phyloP scores from a whole-genome alignment of 345 rosid genomes.

The Eucalyptus pumila region DNA sequence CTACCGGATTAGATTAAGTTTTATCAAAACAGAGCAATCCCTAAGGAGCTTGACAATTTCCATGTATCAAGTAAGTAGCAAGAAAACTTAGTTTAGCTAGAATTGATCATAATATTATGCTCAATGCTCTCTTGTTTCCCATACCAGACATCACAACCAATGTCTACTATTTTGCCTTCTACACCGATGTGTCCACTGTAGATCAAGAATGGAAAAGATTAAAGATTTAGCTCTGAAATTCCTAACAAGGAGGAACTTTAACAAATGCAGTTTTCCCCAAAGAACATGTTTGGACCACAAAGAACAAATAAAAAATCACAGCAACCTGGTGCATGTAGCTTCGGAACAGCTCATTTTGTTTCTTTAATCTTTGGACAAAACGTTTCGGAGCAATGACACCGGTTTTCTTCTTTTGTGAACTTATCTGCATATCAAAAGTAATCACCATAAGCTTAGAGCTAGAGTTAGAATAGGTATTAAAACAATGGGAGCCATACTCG shows the following conservation, averaged over 20 bases:
- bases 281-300: not conserved
- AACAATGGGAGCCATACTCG: not conserved
- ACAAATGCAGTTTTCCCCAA: not conserved
- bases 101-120: not conserved
- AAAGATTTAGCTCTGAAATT: not conserved
- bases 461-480: not conserved
- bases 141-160: not conserved
- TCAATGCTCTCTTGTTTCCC: not conserved
- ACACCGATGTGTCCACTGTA: not conserved
- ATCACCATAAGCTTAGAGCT: not conserved
- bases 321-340: slow-evolving; percentile 99
- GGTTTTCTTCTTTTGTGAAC: slow-evolving; percentile 98
- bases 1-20: not conserved
- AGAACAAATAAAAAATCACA: not conserved
- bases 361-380: slow-evolving; percentile 94
- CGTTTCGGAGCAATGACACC: slow-evolving; percentile 99
- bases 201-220: not conserved
- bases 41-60: not conserved
- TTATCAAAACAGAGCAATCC: not conserved
- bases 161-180: not conserved
- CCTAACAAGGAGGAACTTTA: not conserved
- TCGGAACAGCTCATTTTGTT: slow-evolving; percentile 97
- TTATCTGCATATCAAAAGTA: slow-evolving; percentile 45
- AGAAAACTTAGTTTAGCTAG: not conserved
- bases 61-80: not conserved